These are phyloP conservation scores for Ampelomyces quisqualis DNA, from an alignment of 2,329 filamentous ascomycete species.

Conservation along the genomic window DNA sequence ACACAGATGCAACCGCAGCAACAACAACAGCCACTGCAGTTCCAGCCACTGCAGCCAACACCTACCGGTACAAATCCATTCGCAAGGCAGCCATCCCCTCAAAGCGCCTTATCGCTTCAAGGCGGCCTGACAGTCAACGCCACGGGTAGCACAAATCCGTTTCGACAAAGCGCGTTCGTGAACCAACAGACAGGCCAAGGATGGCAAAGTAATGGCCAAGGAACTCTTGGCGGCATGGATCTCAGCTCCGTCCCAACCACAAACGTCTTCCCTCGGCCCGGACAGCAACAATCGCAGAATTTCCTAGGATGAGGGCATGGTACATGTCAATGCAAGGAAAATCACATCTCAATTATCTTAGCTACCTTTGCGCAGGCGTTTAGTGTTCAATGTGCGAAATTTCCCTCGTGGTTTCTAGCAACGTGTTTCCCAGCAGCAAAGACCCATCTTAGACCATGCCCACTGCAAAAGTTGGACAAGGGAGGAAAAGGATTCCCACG, in stretches of 20 bases:
- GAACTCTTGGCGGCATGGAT: slow-evolving; percentile 72
- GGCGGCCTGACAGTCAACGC: slow-evolving; percentile 63
- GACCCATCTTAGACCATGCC: no score
- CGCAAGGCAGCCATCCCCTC: slow-evolving; percentile 55
- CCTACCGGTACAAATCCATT: slow-evolving; percentile 74
- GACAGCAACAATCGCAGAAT: slow-evolving; percentile 41
- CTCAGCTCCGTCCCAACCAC: slow-evolving; percentile 77
- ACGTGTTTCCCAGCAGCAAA: no score
- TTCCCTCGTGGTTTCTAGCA: no score
- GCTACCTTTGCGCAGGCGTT: no score
- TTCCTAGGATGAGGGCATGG: slow-evolving; percentile 36
- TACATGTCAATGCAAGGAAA: no score
- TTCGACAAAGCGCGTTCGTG: slow-evolving; percentile 86
- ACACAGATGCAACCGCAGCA: slow-evolving; percentile 42
- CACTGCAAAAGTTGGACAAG: no score
- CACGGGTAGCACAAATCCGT: slow-evolving; percentile 91
- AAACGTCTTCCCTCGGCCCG: slow-evolving; percentile 82
- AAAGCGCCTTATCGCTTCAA: slow-evolving; percentile 30
- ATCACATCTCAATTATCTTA: no score
- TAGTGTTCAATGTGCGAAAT: no score
- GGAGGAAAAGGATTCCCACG: no score
- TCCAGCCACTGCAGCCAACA: slow-evolving; percentile 44
- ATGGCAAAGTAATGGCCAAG: slow-evolving; percentile 77
- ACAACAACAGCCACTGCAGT: slow-evolving; percentile 18
- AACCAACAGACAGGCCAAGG: slow-evolving; percentile 85